Evolutionary conservation across 202 grass and related monocot species (phyloP), one percentile per base, ranked within the genome.

Genomic region (Miscanthus sacchariflorus): DNA sequence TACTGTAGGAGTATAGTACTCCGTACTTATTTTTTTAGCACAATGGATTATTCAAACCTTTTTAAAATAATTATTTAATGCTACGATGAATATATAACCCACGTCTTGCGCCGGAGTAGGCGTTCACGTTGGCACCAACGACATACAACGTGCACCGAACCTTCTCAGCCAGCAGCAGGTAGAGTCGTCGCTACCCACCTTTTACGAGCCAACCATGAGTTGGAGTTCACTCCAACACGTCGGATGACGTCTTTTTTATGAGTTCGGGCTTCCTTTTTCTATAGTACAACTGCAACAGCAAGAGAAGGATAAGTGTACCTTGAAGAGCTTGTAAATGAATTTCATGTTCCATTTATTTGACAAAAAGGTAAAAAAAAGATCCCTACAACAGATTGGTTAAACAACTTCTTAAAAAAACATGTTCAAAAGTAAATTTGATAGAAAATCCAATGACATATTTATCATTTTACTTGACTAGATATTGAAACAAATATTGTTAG

Each of bases 81-180:
- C 19, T 59, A 9, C 7, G 7, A 59, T 59, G 19, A 23, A 61
- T 61, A 24, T 8, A 45, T 45, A 68, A 44, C 64, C 89, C 90
- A 63, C 76, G 90, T 91, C 90, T 77, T 81, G 70, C 85, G 79
- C 64, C 33, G 81, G 49, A 36, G n/a, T 33, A 27, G 5, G 23
- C 23, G 23, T 25, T 64, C 82, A 9, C 4, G 68, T 13, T 8
- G 27, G 52, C 81, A 84, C 76, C 36, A 91, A 44, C 85, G 11
- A 2, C 42, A 42, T 42, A 9, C 70, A 19, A 84, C 89, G 81
- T 84, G 85, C 70, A 40, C 21, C 4, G 48, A 63, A 77, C 83
- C 21, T 46, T 81, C 64, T 7, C 8, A 19, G 2, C 73, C n/a
- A 9, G 70, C 79, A 59, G 77, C 54, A 59, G 81, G 48, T 56